Percentiles rank a stretch among this genome's conserved stretches.
These are phyloP conservation scores for Fomitopsis palustris DNA, from an alignment of 1,284 basidiomycete genomes.

Conservation along the genomic window DNA sequence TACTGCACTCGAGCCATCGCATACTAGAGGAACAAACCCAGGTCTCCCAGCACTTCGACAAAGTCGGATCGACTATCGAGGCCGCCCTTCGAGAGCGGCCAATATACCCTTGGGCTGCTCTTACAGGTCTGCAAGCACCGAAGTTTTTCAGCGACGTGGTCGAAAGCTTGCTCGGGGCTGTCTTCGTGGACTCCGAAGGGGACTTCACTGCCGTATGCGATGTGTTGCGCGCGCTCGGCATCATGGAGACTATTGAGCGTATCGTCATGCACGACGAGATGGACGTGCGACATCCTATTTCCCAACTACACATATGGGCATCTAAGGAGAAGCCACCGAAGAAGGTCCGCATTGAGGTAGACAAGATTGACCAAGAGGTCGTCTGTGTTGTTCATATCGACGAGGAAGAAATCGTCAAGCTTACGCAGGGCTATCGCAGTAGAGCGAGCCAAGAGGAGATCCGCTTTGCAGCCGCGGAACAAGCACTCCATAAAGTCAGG, in stretches of 20 bases:
- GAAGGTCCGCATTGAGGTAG: slow-evolving; percentile 39
- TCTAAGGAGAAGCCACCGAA: slow-evolving; percentile 35
- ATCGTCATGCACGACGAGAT: slow-evolving; percentile 52
- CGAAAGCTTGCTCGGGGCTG: slow-evolving; percentile 80
- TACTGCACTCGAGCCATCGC: slow-evolving; percentile 61
- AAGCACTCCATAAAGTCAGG: slow-evolving; percentile 39
- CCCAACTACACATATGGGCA: slow-evolving; percentile 59
- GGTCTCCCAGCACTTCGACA: slow-evolving; percentile 48
- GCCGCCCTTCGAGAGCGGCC: slow-evolving; percentile 36
- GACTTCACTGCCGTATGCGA: slow-evolving; percentile 49
- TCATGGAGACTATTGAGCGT: slow-evolving; percentile 54
- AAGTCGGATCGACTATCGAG: slow-evolving; percentile 42
- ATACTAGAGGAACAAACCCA: slow-evolving; percentile 61
- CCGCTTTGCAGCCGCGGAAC: slow-evolving; percentile 59
- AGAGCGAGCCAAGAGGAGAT: slow-evolving; percentile 57
- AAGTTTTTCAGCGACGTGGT: slow-evolving; percentile 78
- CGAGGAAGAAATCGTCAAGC: slow-evolving; percentile 44
- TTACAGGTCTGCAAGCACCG: slow-evolving; percentile 71
- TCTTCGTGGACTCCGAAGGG: slow-evolving; percentile 73
- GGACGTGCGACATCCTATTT: slow-evolving; percentile 68
- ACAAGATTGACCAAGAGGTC: slow-evolving; percentile 43
- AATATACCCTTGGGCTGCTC: slow-evolving; percentile 65
- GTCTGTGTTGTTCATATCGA: slow-evolving; percentile 51
- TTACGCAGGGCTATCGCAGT: slow-evolving; percentile 45
- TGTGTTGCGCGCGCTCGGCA: slow-evolving; percentile 53